phyloP scores from a whole-genome alignment of 2,329 filamentous ascomycete genomes.

The Aspergillus novofumigatus region DNA sequence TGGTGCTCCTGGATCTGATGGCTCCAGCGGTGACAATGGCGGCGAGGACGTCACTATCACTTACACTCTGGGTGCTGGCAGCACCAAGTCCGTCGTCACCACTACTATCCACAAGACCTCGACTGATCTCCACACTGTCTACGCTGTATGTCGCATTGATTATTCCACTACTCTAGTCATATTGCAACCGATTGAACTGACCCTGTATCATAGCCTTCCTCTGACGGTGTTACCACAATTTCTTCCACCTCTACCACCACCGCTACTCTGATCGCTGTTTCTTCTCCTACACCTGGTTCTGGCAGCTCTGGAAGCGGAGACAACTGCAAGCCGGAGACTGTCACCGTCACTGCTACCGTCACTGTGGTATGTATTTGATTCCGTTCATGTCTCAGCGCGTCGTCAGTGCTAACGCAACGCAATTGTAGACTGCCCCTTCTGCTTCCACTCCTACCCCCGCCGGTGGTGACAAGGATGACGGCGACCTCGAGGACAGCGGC shows the following conservation, averaged over 20 bases:
- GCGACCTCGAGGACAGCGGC: neutral
- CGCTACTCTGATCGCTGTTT: slow-evolving; percentile 20
- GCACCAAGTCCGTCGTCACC: slow-evolving; percentile 33
- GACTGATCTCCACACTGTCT: slow-evolving; percentile 25
- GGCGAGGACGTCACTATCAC: slow-evolving; percentile 30
- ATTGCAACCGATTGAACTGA: neutral
- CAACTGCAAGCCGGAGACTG: slow-evolving; percentile 16
- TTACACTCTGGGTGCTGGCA: slow-evolving; percentile 38
- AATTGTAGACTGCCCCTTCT: slow-evolving; percentile 5
- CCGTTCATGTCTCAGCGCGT: neutral
- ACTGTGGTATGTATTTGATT: slow-evolving; percentile 29
- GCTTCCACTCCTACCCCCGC: slow-evolving; percentile 8
- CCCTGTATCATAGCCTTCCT: slow-evolving; percentile 3
- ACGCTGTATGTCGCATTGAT: slow-evolving; percentile 18
- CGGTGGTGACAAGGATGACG: neutral
- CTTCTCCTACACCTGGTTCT: slow-evolving; percentile 11
- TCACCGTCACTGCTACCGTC: slow-evolving; percentile 33
- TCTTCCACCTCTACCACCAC: slow-evolving; percentile 29
- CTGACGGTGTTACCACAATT: slow-evolving; percentile 23
- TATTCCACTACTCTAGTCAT: too few relatives aligned
- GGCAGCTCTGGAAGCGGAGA: slow-evolving; percentile 7
- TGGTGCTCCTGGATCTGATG: slow-evolving; percentile 12
- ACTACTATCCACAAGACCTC: slow-evolving; percentile 29
- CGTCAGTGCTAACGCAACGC: neutral
- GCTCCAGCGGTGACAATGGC: slow-evolving; percentile 3